Percentiles rank a stretch among this genome's conserved stretches.
Conservation (phyloP, 495 filamentous ascomycete genomes). For the Trichoderma orchidacearum region DNA sequence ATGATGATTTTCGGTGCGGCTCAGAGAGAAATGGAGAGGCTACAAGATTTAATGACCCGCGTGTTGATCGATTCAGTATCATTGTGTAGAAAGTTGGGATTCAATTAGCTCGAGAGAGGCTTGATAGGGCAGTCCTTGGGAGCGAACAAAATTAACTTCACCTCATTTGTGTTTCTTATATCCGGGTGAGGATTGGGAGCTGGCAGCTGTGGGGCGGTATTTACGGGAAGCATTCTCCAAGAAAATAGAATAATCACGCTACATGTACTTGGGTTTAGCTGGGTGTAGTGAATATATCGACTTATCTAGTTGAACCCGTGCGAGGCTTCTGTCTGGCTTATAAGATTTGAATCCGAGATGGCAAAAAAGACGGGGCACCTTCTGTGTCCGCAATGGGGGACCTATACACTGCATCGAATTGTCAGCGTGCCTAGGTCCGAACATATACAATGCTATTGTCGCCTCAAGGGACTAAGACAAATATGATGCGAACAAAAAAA, state of each 20-base stretch:
- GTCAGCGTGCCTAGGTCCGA: too few relatives aligned
- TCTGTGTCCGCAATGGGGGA: too few relatives aligned
- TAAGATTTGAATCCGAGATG: too few relatives aligned
- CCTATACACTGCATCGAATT: too few relatives aligned
- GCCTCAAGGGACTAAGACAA: neutral
- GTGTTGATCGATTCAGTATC: neutral
- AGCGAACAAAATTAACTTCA: neutral
- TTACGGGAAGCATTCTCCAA: neutral
- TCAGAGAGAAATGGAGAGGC: neutral
- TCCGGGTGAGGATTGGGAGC: neutral
- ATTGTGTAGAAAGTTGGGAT: constrained; percentile 1
- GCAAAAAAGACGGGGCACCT: too few relatives aligned
- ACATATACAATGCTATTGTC: too few relatives aligned
- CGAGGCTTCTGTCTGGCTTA: too few relatives aligned
- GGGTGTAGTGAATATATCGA: too few relatives aligned
- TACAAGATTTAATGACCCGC: neutral
- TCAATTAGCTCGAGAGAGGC: neutral
- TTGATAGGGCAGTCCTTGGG: neutral
- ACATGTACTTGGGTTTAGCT: too few relatives aligned
- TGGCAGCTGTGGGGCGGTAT: neutral
- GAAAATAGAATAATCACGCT: neutral
- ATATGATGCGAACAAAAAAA: neutral
- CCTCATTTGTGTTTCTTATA: neutral
- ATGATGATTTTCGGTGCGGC: neutral
- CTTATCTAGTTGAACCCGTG: too few relatives aligned